Conservation (phyloP, 768 basidiomycete species). For the Lactarius quietus region DNA sequence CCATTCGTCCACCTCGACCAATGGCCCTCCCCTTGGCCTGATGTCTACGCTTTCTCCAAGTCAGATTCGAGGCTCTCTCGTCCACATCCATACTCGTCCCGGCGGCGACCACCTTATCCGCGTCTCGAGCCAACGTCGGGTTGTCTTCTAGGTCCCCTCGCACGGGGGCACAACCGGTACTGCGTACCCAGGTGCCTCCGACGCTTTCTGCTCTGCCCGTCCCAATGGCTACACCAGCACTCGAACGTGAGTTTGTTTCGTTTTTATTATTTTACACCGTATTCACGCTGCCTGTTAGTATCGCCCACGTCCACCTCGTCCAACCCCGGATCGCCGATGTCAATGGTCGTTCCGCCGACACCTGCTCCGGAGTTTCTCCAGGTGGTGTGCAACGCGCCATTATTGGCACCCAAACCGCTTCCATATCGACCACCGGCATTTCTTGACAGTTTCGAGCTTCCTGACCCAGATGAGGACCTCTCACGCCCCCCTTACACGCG, state of each 20-base stretch:
- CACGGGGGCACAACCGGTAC: constrained; percentile 1
- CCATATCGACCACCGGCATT: constrained; percentile 69
- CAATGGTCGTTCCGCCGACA: constrained; percentile 31
- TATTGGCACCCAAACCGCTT: constrained; percentile 63
- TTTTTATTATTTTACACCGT: not conserved
- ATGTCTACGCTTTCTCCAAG: constrained; percentile 11
- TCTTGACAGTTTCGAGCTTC: constrained; percentile 60
- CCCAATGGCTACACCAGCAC: constrained; percentile 4
- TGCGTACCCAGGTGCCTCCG: constrained; percentile 6
- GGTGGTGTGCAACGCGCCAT: constrained; percentile 63
- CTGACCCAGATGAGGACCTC: constrained; percentile 65
- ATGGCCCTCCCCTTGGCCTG: constrained; percentile 16
- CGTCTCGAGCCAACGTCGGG: not conserved
- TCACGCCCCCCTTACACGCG: constrained; percentile 66
- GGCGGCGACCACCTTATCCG: not conserved
- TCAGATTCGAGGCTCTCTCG: constrained; percentile 14
- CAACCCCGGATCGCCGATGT: constrained; percentile 31
- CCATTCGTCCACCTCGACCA: constrained; percentile 28
- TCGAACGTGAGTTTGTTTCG: constrained; percentile 32
- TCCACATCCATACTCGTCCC: constrained; percentile 5
- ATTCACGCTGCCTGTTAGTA: constrained; percentile 26
- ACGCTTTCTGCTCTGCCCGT: constrained; percentile 12
- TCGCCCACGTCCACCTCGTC: constrained; percentile 47
- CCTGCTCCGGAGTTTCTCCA: constrained; percentile 36
- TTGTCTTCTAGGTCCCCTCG: constrained; percentile 1